Base-by-base conservation (phyloP, 176 grass and related monocot species). In the Hyparrhenia diplandra region DNA sequence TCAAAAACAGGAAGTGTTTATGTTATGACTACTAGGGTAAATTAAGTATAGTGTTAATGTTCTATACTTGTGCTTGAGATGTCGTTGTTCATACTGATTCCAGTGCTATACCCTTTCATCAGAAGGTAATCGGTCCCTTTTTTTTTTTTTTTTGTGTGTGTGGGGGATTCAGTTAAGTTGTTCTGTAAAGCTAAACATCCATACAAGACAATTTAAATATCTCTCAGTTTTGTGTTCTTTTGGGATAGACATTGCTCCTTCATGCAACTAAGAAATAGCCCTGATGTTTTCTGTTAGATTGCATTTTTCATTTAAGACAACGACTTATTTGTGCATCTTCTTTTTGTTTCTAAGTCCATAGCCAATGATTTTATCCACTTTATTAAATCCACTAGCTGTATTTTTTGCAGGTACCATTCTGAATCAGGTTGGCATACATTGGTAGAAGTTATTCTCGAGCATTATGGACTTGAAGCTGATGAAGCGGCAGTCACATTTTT, bases 371-470 rank as follows among this genome's bases (percentile, higher is more conserved):
- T 58, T 89, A 37, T 76, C 52, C 10, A 37, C 21, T 76, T 62
- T 76, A 55, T 81, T 37, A 45, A 85, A 65, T 55, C 11, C 35
- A 77, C 27, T 77, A 43, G 41, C 41, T 85, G 77, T 55, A 85
- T 13, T 82, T 82, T 75, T 89, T 75, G 41, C 84, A 98, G 95
- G 80, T 98, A 98, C 73, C 92, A 98, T 89, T 98, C 95, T 24
- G 88, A 91, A 60, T 76, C 86, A 75, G 92, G 95, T 58, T 98
- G 96, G 96, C 90, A 95, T 61, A 82, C 82, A 57, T 78, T 95
- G 70, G 75, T 89, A 80, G 88, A 98, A 73, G 82, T 91, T 31
- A 49, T 98, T 86, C 82, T 98, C 23, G 96, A 95, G 47, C 92
- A 91, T 51, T 98, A 95, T 27, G 92, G 92, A 24, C 71, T 98